Conservation (phyloP, 2,329 filamentous ascomycete genomes). For the Didymella arachidicola region DNA sequence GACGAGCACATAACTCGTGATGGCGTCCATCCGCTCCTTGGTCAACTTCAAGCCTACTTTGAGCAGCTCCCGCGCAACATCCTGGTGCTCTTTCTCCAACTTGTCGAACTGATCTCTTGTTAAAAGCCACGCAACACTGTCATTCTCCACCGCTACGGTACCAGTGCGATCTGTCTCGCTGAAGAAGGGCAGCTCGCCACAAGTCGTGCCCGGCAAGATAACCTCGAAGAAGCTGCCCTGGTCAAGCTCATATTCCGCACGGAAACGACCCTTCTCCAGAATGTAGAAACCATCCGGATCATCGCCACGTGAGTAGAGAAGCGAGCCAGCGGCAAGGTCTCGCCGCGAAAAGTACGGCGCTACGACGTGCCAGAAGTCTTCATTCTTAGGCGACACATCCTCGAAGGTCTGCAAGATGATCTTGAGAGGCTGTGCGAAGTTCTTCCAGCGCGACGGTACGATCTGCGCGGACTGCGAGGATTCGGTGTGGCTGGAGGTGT, state of each 20-base stretch:
- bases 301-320: slow-evolving; percentile 80
- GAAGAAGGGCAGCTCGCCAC: slow-evolving; percentile 96
- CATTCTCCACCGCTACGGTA: slow-evolving; percentile 81
- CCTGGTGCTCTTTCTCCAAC: slow-evolving; percentile 75
- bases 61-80: slow-evolving; percentile 83
- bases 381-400: slow-evolving; percentile 81
- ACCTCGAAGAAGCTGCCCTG: slow-evolving; percentile 90
- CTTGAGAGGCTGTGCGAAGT: slow-evolving; percentile 87
- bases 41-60: slow-evolving; percentile 91
- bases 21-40: slow-evolving; percentile 85
- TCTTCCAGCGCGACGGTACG: slow-evolving; percentile 72
- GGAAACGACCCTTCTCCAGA: slow-evolving; percentile 85
- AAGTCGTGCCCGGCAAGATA: slow-evolving; percentile 93
- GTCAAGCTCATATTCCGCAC: slow-evolving; percentile 88
- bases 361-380: slow-evolving; percentile 93
- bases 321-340: slow-evolving; percentile 71
- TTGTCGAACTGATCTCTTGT: slow-evolving; percentile 73
- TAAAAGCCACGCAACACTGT: slow-evolving; percentile 84
- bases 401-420: slow-evolving; percentile 97
- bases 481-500: slow-evolving; percentile 21
- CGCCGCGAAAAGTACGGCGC: slow-evolving; percentile 76
- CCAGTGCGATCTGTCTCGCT: slow-evolving; percentile 87
- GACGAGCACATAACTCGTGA: slow-evolving; percentile 58
- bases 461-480: slow-evolving; percentile 17
- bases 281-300: slow-evolving; percentile 85